Evolutionary conservation across 768 basidiomycete species (phyloP).

Genomic region (Tylopilus subfusipes): DNA sequence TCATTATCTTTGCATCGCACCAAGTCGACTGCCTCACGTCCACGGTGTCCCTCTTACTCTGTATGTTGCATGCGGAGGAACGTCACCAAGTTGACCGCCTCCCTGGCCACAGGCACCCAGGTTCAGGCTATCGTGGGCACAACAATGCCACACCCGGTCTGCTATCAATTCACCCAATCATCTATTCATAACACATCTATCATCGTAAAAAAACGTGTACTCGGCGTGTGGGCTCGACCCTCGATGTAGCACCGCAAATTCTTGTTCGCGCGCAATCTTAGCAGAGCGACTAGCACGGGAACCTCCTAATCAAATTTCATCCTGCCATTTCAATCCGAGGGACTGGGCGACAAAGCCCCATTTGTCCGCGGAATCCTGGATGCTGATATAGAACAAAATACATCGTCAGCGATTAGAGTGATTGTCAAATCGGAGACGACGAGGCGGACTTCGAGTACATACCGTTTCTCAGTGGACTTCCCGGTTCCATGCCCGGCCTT

Average conservation of each 20-base stretch:
- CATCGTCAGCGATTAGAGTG: constrained; percentile 5
- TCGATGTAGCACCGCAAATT: background rate
- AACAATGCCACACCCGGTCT: background rate
- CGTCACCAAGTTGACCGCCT: background rate
- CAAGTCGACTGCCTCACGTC: background rate
- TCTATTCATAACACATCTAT: background rate
- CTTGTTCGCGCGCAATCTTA: background rate
- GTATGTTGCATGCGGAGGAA: background rate
- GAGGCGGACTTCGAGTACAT: background rate
- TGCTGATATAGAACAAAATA: constrained; percentile 39
- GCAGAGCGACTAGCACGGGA: background rate
- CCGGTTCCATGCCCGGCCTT: constrained; percentile 81
- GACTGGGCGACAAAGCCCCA: constrained; percentile 73
- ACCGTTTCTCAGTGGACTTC: constrained; percentile 72
- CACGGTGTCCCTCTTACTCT: background rate
- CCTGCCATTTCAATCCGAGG: constrained; percentile 46
- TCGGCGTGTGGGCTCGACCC: background rate
- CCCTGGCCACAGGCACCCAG: background rate
- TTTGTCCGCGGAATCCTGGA: constrained; percentile 73
- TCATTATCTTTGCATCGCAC: background rate
- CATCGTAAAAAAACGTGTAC: constrained; percentile 1
- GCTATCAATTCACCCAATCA: background rate
- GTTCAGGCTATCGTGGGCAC: background rate
- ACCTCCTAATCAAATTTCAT: constrained; percentile 10
- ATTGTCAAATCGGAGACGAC: background rate